These are phyloP conservation scores for Cladosporium sp. DNA, from an alignment of 2,329 filamentous ascomycete genomes.

Conservation along the genomic window DNA sequence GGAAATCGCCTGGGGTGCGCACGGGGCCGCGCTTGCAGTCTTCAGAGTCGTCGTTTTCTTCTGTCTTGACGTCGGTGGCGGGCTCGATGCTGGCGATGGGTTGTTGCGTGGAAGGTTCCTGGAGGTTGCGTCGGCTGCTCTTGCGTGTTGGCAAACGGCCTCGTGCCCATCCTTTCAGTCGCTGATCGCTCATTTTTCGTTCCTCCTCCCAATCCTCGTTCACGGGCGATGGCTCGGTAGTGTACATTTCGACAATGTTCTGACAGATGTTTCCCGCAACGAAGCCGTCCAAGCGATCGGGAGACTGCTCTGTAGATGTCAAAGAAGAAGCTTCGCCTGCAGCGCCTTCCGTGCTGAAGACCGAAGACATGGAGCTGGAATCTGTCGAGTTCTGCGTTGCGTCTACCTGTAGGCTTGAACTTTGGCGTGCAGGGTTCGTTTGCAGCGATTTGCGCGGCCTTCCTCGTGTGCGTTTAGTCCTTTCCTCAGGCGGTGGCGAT, in stretches of 20 bases:
- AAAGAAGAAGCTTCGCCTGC: slow-evolving; percentile 12
- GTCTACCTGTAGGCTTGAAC: slow-evolving; percentile 1
- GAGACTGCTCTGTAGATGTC: slow-evolving; percentile 11
- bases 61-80: slow-evolving; percentile 6
- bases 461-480: slow-evolving; percentile 26
- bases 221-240: slow-evolving; percentile 24
- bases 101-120: neutral
- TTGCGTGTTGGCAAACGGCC: slow-evolving; percentile 16
- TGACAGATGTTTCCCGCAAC: slow-evolving; percentile 31
- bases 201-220: slow-evolving; percentile 11
- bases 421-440: neutral
- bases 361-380: slow-evolving; percentile 17
- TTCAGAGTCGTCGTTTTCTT: slow-evolving; percentile 21
- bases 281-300: slow-evolving; percentile 27
- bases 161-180: slow-evolving; percentile 7
- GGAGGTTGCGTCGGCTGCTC: slow-evolving; percentile 11
- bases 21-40: slow-evolving; percentile 37
- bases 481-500: slow-evolving; percentile 26
- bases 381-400: slow-evolving; percentile 11
- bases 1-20: slow-evolving; percentile 61
- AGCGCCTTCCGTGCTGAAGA: slow-evolving; percentile 13
- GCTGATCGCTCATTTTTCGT: slow-evolving; percentile 1
- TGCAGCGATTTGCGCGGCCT: slow-evolving; percentile 26
- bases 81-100: slow-evolving; percentile 15
- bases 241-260: slow-evolving; percentile 35